Base-by-base conservation (phyloP, 2,329 filamentous ascomycete genomes). In the Pseudogymnoascus sp. region DNA sequence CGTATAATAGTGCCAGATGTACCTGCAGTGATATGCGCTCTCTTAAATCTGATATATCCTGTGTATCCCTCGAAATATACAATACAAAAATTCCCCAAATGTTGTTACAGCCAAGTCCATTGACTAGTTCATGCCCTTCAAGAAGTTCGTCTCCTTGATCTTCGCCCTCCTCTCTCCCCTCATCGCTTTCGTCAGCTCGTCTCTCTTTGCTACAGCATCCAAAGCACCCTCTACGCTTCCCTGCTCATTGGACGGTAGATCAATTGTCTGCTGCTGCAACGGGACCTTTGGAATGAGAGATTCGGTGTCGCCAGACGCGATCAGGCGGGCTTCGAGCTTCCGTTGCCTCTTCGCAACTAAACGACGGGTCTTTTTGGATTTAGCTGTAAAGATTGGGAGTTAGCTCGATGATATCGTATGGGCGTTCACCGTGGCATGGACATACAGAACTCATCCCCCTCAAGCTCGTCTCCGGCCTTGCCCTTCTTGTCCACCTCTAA, bases 141-240 rank as follows among this genome's bases (percentile, higher is more conserved):
- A 83, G 82, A 92, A 94, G 78, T 94, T 94, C 72, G 76, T 77
- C 80, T 94, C 90, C 84, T 92, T 93, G 72, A 94, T 94, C 76
- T 82, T 84, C 64, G 83, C 84, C 76, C 87, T 84, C 72, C 90
- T 81, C 78, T 91, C 88, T 73, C 83, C 83, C 71, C 90, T 83
- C 88, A 92, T 86, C 35, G 85, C 86, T 76, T 80, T 83, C 67
- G 81, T 88, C 70, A 92, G 77, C 69, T 86, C 84, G 65, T 82
- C 79, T 72, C 89, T 80, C 72, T 83, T 79, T 30, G 72, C 69
- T 35, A 72, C 72, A 1, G 80, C 81, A 65, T 78, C 70, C 52
- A 79, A 68, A 0, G 78, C 77, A 2, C 75, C 80, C 62, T 76
- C 72, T 16, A 69, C 38, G 5, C 62, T 71, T 1, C 67, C 69